Evolutionary conservation across 352 stramenopile genomes (phyloP).

Genomic region (Phytophthora ramorum): DNA sequence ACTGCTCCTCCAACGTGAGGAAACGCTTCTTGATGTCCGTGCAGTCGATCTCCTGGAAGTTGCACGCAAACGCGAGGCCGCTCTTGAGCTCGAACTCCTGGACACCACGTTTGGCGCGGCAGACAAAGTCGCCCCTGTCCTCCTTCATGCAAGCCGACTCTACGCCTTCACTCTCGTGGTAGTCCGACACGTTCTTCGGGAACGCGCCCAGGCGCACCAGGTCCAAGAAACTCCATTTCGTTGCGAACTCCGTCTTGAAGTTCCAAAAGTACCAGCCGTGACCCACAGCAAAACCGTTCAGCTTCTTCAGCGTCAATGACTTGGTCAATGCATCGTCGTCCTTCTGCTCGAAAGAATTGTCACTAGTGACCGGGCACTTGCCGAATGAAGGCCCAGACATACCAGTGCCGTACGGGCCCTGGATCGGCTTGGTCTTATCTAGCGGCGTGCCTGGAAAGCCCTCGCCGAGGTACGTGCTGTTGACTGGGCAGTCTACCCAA

Average conservation of each 20-base stretch:
- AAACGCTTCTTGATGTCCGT: slow-evolving; percentile 58
- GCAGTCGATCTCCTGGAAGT: slow-evolving; percentile 65
- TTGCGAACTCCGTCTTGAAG: slow-evolving; percentile 94
- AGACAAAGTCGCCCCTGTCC: slow-evolving; percentile 81
- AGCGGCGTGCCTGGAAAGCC: slow-evolving; percentile 93
- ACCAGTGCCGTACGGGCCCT: slow-evolving; percentile 83
- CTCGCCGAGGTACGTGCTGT: slow-evolving; percentile 91
- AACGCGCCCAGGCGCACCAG: slow-evolving; percentile 66
- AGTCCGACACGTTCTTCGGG: slow-evolving; percentile 81
- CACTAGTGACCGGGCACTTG: slow-evolving; percentile 88
- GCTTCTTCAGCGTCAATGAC: slow-evolving; percentile 92
- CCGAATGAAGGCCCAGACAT: slow-evolving; percentile 90
- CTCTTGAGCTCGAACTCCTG: slow-evolving; percentile 72
- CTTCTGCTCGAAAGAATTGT: slow-evolving; percentile 83
- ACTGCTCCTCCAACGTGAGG: slow-evolving; percentile 69
- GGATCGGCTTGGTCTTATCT: slow-evolving; percentile 89
- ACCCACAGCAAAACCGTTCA: slow-evolving; percentile 90
- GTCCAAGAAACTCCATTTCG: slow-evolving; percentile 91
- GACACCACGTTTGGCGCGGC: slow-evolving; percentile 76
- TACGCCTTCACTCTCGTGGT: slow-evolving; percentile 64
- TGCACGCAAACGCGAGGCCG: slow-evolving; percentile 71
- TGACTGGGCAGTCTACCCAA: slow-evolving; percentile 79
- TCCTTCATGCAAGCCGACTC: slow-evolving; percentile 68
- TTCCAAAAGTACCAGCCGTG: slow-evolving; percentile 98
- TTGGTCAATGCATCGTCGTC: slow-evolving; percentile 84